Base-by-base conservation (phyloP, 2,329 filamentous ascomycete genomes). In the Fusarium sp. region DNA sequence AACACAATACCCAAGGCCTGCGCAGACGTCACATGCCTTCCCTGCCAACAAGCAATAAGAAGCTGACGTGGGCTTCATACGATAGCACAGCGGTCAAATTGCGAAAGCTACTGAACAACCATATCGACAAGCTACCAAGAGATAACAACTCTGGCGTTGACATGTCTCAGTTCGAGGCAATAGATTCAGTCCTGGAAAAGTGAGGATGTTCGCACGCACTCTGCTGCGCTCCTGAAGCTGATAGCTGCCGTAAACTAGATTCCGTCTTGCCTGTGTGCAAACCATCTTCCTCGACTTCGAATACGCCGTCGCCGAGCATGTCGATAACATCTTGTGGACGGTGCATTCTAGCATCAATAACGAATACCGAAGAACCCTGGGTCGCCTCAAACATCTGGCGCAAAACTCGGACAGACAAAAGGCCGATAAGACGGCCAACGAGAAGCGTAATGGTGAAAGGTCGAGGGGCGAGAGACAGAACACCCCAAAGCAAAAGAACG, bases 251-350 rank as follows among this genome's bases (percentile, higher is more conserved):
- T 39, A 41, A 42, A 45, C 38, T 70, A 91, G 88, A 66, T 88
- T 90, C 74, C 91, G 92, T 65, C 78, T 87, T 45, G 83, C 85
- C 56, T 93, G 89, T 72, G 87, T 93, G 72, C 82, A 84, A 63
- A 84, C 87, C 53, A 87, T 94, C 57, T 90, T 92, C 71, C 78
- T 84, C 72, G 88, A 96, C 75, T 87, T 91, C 70, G 80, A 85
- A 63, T 86, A 84, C 76, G 87, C 88, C 46, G 81, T 80, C 58
- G 78, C 80, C 61, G 82, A 87, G 61, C 82, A 86, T 53, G 83
- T 89, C 48, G 92, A 97, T 74, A 76, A 80, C 54, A 83, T 81
- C 58, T 83, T 98, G 42, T 98, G 94, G 94, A 81, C 86, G 58
- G 84, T 86, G 49, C 94, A 98, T 76, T 83, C 85, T 59, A 84